These are phyloP conservation scores for Botrytis fragariae DNA, from an alignment of 2,329 filamentous ascomycete species.

Conservation along the genomic window DNA sequence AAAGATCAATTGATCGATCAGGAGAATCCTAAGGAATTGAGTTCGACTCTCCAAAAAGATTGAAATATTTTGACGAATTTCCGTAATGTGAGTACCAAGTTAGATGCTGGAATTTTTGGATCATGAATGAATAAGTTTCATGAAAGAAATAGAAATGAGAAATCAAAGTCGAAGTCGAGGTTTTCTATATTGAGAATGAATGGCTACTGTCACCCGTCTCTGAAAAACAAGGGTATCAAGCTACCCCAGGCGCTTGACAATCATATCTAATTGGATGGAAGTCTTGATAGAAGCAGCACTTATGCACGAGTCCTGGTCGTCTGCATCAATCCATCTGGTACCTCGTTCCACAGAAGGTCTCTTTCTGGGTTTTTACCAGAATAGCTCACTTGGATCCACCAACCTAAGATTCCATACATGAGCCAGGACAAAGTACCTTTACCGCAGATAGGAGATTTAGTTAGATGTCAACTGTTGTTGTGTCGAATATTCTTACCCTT, in stretches of 20 bases:
- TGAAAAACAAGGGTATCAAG: background rate
- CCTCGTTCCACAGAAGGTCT: slow-evolving; percentile 14
- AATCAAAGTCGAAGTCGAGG: background rate
- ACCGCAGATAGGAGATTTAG: background rate
- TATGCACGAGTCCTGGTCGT: slow-evolving; percentile 9
- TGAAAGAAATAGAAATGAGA: slow-evolving; percentile 2
- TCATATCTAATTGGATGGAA: background rate
- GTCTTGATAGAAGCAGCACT: background rate
- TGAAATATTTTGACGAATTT: background rate
- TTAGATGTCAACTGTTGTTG: background rate
- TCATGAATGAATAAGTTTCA: background rate
- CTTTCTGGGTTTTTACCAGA: background rate
- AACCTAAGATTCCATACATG: slow-evolving; percentile 1
- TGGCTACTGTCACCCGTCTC: background rate
- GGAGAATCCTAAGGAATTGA: background rate
- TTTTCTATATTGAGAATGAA: slow-evolving; percentile 9
- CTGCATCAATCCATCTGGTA: slow-evolving; percentile 9
- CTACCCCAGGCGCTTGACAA: slow-evolving; percentile 14
- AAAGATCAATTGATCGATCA: background rate
- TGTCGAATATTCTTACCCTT: background rate
- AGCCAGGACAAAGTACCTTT: background rate
- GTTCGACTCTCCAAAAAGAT: background rate
- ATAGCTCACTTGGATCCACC: slow-evolving; percentile 6
- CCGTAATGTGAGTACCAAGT: too few species aligned
- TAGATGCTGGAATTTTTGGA: too few species aligned